Evolutionary conservation across 2,329 filamentous ascomycete genomes (phyloP), one percentile per base, ranked within the genome.

Genomic region (Xylariaceae sp.): DNA sequence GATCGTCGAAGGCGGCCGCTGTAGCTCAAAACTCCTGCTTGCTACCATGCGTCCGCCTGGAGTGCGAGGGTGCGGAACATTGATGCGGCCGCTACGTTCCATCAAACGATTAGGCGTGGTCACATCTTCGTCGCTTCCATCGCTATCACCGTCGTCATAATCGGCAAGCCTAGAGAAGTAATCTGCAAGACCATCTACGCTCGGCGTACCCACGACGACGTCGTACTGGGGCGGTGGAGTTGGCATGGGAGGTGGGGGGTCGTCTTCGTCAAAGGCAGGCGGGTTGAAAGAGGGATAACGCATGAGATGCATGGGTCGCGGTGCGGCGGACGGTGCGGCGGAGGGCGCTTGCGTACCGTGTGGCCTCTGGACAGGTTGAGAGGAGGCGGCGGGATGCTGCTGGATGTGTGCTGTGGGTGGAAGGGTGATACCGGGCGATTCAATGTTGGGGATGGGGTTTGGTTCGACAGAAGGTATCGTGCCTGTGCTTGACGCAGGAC

Each of bases 181-280:
- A 56, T 95, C 90, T 2, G 89, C 86, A 35, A 95, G 64, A 0
- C 83, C 65, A 68, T 89, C 63, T 61, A 88, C 71, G 65, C 81
- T 73, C 18, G 79, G 70, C 45, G 77, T 79, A 13, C 84, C 86
- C 1, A 93, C 79, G 29, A 94, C 86, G 3, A 76, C 73, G 44
- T 91, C 87, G 60, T 96, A 95, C 43, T 85, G 81, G 1, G 90
- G 90, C 7, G 90, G 90, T 1, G 89, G 89, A 0, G 89, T 94
- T 49, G 67, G 59, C 40, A 66, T 47, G 2, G 84, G 81, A 38
- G 85, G 85, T 3, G 87, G 86, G 0, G 86, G 82, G 4, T 81
- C 75, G 39, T 94, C 85, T 4, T 88, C 88, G 47, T 93, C 84
- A 57, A 95, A 95, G 0, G 87, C 80, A 0, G 90, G 89, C 2